These are phyloP conservation scores for Blastobotrys indianensis DNA, from an alignment of 1,139 yeast species.

Conservation along the genomic window DNA sequence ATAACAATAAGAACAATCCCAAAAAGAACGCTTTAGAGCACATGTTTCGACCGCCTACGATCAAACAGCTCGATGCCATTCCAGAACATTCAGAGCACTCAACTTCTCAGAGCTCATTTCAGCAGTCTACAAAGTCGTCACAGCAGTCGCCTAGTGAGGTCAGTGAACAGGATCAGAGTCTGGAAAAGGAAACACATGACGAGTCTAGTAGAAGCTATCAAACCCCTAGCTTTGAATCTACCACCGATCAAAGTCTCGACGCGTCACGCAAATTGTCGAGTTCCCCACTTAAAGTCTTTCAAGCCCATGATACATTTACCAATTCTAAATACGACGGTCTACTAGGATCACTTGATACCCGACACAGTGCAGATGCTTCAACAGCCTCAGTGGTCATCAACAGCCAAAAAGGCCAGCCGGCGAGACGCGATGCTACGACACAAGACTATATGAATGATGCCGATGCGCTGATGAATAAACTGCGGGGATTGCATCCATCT, in stretches of 20 bases:
- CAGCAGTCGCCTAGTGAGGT: neutral
- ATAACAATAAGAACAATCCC: slow-evolving; percentile 5
- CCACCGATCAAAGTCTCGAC: slow-evolving; percentile 1
- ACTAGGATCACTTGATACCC: slow-evolving; percentile 19
- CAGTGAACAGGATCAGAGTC: neutral
- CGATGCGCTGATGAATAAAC: slow-evolving; percentile 11
- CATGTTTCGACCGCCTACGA: slow-evolving; percentile 12
- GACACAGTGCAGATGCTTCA: slow-evolving; percentile 8
- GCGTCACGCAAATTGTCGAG: slow-evolving; percentile 13
- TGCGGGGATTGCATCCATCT: slow-evolving; percentile 12
- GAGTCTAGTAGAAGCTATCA: too few species aligned
- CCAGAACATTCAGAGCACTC: slow-evolving; percentile 4
- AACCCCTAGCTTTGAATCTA: neutral
- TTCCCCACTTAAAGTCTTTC: slow-evolving; percentile 26
- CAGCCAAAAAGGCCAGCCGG: slow-evolving; percentile 2
- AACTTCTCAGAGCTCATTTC: neutral
- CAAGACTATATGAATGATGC: slow-evolving; percentile 21
- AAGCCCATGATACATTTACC: slow-evolving; percentile 27
- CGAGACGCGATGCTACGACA: slow-evolving; percentile 9
- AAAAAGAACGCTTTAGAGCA: slow-evolving; percentile 3
- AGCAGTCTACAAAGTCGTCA: neutral
- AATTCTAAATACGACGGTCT: slow-evolving; percentile 24
- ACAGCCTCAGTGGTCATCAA: neutral
- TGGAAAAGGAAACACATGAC: neutral
- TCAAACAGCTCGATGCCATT: slow-evolving; percentile 9